Conservation (phyloP, 805 yeast species). For the Kuraishia floccosa region DNA sequence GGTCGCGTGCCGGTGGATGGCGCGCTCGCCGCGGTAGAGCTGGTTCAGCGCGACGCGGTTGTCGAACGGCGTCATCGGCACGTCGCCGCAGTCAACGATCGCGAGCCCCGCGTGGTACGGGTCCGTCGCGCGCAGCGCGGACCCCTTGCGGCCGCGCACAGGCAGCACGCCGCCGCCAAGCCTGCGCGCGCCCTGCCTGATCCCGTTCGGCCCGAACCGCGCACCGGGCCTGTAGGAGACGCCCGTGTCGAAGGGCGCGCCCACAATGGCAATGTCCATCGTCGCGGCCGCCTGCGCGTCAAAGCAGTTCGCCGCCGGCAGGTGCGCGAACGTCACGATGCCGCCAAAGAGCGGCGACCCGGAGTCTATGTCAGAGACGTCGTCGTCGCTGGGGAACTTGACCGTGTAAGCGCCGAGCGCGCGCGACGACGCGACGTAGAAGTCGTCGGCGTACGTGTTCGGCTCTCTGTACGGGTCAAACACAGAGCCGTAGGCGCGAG, state of each 20-base stretch:
- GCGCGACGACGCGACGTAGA: slow-evolving; percentile 8
- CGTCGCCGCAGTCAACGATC: slow-evolving; percentile 49
- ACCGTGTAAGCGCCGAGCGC: slow-evolving; percentile 11
- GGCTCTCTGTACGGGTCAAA: not conserved
- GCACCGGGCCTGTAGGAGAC: slow-evolving; percentile 47
- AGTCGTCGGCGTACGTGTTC: slow-evolving; percentile 2
- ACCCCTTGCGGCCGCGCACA: slow-evolving; percentile 22
- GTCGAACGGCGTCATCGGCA: slow-evolving; percentile 51
- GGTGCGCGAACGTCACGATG: slow-evolving; percentile 35
- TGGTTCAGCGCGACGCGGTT: slow-evolving; percentile 45
- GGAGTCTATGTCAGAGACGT: slow-evolving; percentile 17
- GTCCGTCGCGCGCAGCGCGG: slow-evolving; percentile 19
- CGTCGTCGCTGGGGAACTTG: slow-evolving; percentile 22
- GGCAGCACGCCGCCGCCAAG: slow-evolving; percentile 30
- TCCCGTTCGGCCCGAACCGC: slow-evolving; percentile 45
- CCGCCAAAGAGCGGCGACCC: slow-evolving; percentile 27
- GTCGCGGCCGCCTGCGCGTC: slow-evolving; percentile 3
- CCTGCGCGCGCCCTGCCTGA: slow-evolving; percentile 34
- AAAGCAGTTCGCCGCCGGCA: slow-evolving; percentile 32
- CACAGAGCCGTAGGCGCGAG: not conserved
- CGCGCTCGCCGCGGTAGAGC: slow-evolving; percentile 39
- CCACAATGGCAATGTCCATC: slow-evolving; percentile 42
- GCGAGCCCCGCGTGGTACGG: slow-evolving; percentile 24
- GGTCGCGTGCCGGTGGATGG: slow-evolving; percentile 27
- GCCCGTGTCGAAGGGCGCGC: slow-evolving; percentile 51